Conservation (phyloP, 192 early-diverging fungal species). For the Coemansia sp. region DNA sequence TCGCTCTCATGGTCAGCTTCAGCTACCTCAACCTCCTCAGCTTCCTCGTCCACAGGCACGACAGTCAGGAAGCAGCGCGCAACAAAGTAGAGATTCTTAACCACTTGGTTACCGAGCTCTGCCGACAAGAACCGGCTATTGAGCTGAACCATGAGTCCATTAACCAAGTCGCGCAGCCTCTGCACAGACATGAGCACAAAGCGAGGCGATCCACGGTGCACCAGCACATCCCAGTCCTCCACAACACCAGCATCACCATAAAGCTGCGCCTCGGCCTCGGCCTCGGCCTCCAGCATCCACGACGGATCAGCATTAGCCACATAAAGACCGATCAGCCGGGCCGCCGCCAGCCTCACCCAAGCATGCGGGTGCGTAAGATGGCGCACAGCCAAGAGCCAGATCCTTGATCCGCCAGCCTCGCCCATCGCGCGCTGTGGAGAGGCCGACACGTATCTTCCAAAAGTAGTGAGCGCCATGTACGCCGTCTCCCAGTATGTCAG, state of each 20-base stretch:
- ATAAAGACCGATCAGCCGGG: conserved; percentile 73
- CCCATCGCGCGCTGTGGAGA: conserved; percentile 57
- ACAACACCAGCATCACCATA: background rate
- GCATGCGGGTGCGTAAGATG: conserved; percentile 84
- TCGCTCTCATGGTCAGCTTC: conserved; percentile 34
- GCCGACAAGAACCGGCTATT: conserved; percentile 63
- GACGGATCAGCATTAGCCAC: conserved; percentile 68
- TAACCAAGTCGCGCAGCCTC: conserved; percentile 57
- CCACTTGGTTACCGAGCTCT: conserved; percentile 83
- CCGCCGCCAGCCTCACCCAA: conserved; percentile 78
- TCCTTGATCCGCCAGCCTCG: conserved; percentile 37
- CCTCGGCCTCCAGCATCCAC: conserved; percentile 50
- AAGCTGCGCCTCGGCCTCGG: background rate
- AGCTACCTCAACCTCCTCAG: background rate
- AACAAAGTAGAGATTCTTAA: conserved; percentile 93
- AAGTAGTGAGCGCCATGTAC: conserved; percentile 78
- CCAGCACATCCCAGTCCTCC: conserved; percentile 30
- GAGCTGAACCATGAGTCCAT: conserved; percentile 61
- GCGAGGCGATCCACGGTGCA: conserved; percentile 22
- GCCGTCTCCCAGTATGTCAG: conserved; percentile 75
- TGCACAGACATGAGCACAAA: conserved; percentile 29
- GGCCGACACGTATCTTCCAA: conserved; percentile 64
- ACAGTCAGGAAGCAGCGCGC: conserved; percentile 66
- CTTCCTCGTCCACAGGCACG: conserved; percentile 12
- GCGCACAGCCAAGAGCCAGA: conserved; percentile 69